Evolutionary conservation across 345 rosid genomes (phyloP).

Genomic region (Boechera divaricarpa): DNA sequence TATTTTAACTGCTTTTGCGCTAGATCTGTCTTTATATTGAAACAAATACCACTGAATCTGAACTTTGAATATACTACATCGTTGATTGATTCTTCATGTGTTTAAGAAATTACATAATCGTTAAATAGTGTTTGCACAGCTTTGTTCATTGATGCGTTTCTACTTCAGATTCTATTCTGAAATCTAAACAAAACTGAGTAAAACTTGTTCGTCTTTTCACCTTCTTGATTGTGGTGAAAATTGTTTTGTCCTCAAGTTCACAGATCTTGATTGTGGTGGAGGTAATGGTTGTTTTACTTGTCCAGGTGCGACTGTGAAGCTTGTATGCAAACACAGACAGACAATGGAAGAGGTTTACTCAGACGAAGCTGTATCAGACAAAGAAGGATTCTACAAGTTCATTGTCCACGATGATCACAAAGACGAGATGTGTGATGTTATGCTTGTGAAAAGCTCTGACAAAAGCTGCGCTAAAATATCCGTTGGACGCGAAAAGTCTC

Average conservation of each 20-base stretch:
- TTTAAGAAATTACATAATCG: background rate
- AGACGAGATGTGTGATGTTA: slow-evolving; percentile 72
- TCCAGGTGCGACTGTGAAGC: slow-evolving; percentile 68
- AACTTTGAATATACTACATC: background rate
- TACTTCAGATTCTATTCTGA: no score
- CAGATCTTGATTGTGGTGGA: background rate
- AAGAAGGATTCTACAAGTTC: slow-evolving; percentile 61
- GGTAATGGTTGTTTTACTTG: background rate
- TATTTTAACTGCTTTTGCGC: background rate
- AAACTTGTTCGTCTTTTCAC: no score
- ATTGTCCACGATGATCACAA: slow-evolving; percentile 66
- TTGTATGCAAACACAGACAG: slow-evolving; percentile 67
- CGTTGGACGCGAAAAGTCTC: slow-evolving; percentile 76
- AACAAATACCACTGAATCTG: background rate
- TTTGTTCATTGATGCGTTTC: no score
- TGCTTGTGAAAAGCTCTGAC: slow-evolving; percentile 66
- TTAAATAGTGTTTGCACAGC: no score
- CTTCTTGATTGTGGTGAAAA: background rate
- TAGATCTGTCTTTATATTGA: slow-evolving; percentile 23
- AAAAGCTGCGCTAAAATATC: slow-evolving; percentile 50
- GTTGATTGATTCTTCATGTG: background rate
- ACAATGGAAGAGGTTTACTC: slow-evolving; percentile 51
- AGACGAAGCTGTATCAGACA: slow-evolving; percentile 58
- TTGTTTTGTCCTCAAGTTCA: no score
- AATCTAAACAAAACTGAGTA: no score